These are phyloP conservation scores for Narthecium ossifragum DNA, from an alignment of 106 monocot genomes.

Conservation along the genomic window DNA sequence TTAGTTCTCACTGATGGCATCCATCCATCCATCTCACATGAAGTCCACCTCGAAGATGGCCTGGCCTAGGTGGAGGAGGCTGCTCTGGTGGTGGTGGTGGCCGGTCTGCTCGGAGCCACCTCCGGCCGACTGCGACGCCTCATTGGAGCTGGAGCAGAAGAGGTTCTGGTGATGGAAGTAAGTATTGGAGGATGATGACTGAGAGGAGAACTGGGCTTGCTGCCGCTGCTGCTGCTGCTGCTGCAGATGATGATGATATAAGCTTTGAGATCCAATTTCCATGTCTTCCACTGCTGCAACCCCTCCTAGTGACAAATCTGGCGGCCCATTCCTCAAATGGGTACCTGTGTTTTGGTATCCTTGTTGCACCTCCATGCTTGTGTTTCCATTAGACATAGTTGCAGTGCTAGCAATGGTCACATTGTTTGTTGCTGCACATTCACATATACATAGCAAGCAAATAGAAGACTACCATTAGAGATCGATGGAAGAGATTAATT, in stretches of 20 bases:
- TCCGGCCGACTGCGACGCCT: conserved; percentile 10
- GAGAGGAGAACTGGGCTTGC: neutral
- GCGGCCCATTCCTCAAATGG: conserved; percentile 21
- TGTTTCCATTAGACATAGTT: neutral
- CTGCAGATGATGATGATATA: neutral
- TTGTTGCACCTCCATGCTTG: conserved; percentile 3
- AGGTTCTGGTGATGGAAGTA: conserved; percentile 22
- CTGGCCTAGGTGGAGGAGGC: conserved; percentile 30
- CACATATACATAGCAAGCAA: too few relatives aligned
- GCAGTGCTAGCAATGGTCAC: neutral
- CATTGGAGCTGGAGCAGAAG: conserved; percentile 16
- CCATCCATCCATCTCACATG: conserved; percentile 13
- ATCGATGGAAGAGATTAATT: neutral
- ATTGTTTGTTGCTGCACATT: neutral
- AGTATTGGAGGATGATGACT: conserved; percentile 2
- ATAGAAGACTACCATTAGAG: too few relatives aligned
- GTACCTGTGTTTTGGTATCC: conserved; percentile 8
- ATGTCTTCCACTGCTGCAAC: conserved; percentile 7
- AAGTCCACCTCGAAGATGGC: conserved; percentile 44
- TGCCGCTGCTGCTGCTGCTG: conserved; percentile 7
- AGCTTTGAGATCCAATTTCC: too few relatives aligned
- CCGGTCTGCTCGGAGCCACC: neutral
- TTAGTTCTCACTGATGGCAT: neutral
- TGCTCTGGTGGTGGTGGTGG: conserved; percentile 5
- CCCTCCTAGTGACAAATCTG: conserved; percentile 30